Percentiles rank a stretch among this genome's conserved stretches.
These are phyloP conservation scores for Fusarium nygamai DNA, from an alignment of 2,329 filamentous ascomycete species.

Conservation along the genomic window DNA sequence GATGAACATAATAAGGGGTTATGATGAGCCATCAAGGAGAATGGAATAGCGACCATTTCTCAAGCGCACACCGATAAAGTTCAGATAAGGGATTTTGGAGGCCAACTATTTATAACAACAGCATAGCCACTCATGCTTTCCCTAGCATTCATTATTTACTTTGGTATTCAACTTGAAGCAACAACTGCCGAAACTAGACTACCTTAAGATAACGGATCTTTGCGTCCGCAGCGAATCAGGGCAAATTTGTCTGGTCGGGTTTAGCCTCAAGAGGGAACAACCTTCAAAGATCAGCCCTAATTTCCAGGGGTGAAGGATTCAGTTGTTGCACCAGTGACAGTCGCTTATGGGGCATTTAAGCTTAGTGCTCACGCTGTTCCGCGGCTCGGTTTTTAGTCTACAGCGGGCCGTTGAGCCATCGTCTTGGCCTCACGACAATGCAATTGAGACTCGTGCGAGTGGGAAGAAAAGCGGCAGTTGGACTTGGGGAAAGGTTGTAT, in stretches of 20 bases:
- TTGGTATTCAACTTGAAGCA: neutral
- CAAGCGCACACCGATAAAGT: neutral
- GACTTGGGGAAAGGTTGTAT: neutral
- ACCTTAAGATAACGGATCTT: neutral
- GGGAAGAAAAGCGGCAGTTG: neutral
- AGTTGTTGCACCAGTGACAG: neutral
- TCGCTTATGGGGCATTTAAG: neutral
- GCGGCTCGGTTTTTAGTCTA: neutral
- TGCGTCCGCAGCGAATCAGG: neutral
- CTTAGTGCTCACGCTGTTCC: conserved; percentile 3
- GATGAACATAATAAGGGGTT: no score
- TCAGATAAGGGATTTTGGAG: neutral
- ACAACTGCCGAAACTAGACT: neutral
- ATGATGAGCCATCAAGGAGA: neutral
- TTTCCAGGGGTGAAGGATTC: neutral
- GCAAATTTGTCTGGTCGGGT: neutral
- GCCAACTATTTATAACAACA: neutral
- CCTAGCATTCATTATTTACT: neutral
- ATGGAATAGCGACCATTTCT: neutral
- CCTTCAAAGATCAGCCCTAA: neutral
- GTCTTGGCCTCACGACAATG: neutral
- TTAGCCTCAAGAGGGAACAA: neutral
- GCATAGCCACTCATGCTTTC: neutral
- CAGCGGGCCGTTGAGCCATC: neutral
- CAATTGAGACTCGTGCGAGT: neutral